Evolutionary conservation across 768 basidiomycete species (phyloP).

Genomic region (Tylopilus subfusipes): DNA sequence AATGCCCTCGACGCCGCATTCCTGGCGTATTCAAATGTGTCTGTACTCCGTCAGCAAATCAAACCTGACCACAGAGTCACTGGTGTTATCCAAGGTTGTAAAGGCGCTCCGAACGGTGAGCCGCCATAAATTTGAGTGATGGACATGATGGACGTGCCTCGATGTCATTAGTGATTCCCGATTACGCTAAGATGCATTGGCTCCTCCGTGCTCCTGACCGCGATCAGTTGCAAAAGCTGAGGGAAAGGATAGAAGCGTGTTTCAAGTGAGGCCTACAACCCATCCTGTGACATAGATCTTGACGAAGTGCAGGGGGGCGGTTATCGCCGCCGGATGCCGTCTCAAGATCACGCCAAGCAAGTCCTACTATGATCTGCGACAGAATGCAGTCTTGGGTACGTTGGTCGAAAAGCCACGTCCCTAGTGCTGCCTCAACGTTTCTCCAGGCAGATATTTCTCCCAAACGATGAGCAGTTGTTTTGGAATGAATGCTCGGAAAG

Average conservation of each 20-base stretch:
- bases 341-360: conserved; percentile 40
- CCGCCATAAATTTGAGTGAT: not conserved
- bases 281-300: not conserved
- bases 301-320: conserved; percentile 52
- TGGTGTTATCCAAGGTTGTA: conserved; percentile 67
- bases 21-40: conserved; percentile 74
- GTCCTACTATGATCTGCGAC: conserved; percentile 55
- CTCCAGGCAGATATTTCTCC: conserved; percentile 51
- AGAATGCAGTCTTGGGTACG: conserved; percentile 55
- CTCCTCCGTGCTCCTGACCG: conserved; percentile 64
- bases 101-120: conserved; percentile 69
- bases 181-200: conserved; percentile 75
- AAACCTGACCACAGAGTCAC: conserved; percentile 78
- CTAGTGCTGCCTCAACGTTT: conserved; percentile 3
- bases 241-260: conserved; percentile 62
- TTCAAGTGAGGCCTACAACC: conserved; percentile 51
- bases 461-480: conserved; percentile 44
- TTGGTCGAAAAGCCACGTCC: conserved; percentile 1
- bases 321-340: conserved; percentile 57
- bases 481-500: conserved; percentile 36
- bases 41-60: conserved; percentile 83
- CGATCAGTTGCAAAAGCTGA: conserved; percentile 50
- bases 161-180: conserved; percentile 65
- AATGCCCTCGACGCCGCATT: conserved; percentile 90
- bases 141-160: not conserved